Evolutionary conservation across 129 eudicot species (phyloP).

Genomic region (Sambucus nigra): DNA sequence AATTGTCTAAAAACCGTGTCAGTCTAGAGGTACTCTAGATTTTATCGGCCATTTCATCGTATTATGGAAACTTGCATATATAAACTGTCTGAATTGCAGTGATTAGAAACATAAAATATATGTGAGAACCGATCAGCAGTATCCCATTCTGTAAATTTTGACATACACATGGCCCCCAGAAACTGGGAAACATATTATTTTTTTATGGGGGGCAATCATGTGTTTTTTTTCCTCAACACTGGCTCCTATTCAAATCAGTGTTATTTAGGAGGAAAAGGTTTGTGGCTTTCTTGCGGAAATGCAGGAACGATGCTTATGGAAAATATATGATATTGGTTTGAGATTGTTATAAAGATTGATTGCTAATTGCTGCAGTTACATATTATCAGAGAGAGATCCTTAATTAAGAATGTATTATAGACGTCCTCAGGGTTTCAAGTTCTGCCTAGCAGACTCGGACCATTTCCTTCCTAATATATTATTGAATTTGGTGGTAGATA

Average conservation of each 20-base stretch:
- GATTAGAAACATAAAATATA: slow-evolving; percentile 14
- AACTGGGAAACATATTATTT: slow-evolving; percentile 19
- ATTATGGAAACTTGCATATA: slow-evolving; percentile 20
- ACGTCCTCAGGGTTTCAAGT: no score
- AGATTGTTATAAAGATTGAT: no score
- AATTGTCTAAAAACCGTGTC: no score
- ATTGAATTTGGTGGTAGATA: no score
- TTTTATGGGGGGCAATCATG: slow-evolving; percentile 16
- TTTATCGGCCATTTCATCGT: slow-evolving; percentile 12
- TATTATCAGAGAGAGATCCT: no score
- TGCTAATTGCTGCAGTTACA: no score
- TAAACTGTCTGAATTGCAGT: slow-evolving; percentile 10
- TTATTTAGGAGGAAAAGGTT: not conserved
- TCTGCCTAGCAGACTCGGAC: no score
- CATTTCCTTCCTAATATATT: no score
- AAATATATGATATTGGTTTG: not conserved
- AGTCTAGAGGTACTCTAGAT: no score
- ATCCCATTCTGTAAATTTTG: slow-evolving; percentile 12
- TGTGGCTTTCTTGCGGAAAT: not conserved
- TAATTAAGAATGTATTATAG: no score
- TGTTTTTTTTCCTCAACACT: slow-evolving; percentile 13
- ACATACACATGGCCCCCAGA: slow-evolving; percentile 13
- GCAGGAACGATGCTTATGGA: not conserved
- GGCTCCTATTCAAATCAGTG: slow-evolving; percentile 7
- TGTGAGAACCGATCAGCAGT: not conserved